Evolutionary conservation across 176 grass and related monocot genomes (phyloP).

Genomic region (Saccharum officinarum): DNA sequence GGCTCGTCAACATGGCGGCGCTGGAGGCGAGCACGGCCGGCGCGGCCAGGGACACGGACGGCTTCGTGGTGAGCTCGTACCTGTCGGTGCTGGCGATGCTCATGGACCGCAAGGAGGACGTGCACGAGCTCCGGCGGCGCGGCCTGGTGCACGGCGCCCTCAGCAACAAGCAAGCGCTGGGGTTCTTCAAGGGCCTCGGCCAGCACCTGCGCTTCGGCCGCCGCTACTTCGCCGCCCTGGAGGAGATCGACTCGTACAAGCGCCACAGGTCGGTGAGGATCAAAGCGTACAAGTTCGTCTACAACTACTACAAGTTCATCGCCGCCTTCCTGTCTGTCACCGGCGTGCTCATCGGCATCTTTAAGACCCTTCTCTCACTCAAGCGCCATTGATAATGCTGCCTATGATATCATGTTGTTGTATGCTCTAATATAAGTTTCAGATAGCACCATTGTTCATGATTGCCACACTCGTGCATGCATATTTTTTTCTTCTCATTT

Average conservation of each 20-base stretch:
- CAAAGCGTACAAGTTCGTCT: background rate
- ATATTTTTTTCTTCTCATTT: too few relatives aligned
- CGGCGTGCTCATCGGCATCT: constrained; percentile 10
- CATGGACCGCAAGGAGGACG: background rate
- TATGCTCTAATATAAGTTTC: too few relatives aligned
- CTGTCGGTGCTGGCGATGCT: constrained; percentile 1
- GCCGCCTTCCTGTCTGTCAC: background rate
- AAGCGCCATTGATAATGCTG: background rate
- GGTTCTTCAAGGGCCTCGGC: background rate
- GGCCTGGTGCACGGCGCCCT: background rate
- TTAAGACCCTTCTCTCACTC: background rate
- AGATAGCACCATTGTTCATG: too few relatives aligned
- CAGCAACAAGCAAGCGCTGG: background rate
- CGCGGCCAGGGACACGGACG: background rate
- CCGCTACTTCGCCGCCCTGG: background rate
- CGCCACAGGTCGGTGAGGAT: background rate
- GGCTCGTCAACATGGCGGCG: constrained; percentile 20
- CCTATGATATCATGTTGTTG: too few relatives aligned
- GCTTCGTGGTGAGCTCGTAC: background rate
- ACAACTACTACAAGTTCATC: background rate
- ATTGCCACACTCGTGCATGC: too few relatives aligned
- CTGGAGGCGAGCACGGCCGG: background rate
- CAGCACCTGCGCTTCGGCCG: background rate
- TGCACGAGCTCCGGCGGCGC: background rate
- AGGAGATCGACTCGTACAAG: background rate